Evolutionary conservation across 2,329 filamentous ascomycete genomes (phyloP).

Genomic region (Neobulgaria alba): DNA sequence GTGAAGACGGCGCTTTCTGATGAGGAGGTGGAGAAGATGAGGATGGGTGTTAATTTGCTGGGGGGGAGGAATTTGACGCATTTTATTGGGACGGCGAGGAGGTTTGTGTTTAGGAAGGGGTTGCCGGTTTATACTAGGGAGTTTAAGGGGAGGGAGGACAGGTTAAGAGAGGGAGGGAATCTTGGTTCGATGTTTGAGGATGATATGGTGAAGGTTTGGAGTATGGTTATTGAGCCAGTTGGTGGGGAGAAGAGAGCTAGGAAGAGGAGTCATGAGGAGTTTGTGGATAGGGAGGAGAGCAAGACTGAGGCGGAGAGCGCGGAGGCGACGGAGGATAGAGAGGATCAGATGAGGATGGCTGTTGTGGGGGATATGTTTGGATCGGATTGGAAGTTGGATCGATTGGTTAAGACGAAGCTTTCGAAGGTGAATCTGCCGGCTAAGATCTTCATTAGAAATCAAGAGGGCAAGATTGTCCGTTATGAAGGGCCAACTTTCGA

Average conservation of each 20-base stretch:
- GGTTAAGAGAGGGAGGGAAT: conserved; percentile 22
- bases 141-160: conserved; percentile 31
- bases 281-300: conserved; percentile 16
- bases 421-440: conserved; percentile 59
- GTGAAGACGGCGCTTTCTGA: conserved; percentile 4
- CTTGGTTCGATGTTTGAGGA: conserved; percentile 56
- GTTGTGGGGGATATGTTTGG: conserved; percentile 73
- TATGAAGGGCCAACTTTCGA: conserved; percentile 63
- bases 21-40: conserved; percentile 23
- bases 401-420: conserved; percentile 57
- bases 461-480: conserved; percentile 53
- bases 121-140: conserved; percentile 68
- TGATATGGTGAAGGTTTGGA: conserved; percentile 74
- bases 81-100: conserved; percentile 69
- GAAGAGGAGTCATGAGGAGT: conserved; percentile 43
- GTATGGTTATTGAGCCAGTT: conserved; percentile 50
- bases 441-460: conserved; percentile 59
- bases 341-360: conserved; percentile 45
- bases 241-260: conserved; percentile 28
- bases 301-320: conserved; percentile 25
- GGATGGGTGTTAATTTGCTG: conserved; percentile 54
- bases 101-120: conserved; percentile 80
- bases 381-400: conserved; percentile 65
- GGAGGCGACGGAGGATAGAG: conserved; percentile 31
- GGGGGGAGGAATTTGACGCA: conserved; percentile 75